Evolutionary conservation across 768 basidiomycete species (phyloP).

Genomic region (Podaxis sp.): DNA sequence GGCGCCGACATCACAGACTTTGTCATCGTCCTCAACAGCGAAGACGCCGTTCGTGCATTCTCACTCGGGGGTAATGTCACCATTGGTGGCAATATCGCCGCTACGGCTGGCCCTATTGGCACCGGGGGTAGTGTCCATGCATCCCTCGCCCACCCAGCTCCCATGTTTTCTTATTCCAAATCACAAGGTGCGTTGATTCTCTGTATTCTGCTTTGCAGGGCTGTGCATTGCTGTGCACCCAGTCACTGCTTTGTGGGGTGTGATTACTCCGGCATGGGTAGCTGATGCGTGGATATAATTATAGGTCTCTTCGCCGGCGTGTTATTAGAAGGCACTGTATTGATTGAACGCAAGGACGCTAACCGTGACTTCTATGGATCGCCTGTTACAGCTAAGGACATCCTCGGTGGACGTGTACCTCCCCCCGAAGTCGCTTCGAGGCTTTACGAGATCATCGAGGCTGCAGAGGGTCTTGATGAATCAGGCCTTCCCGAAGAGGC

Average conservation of each 20-base stretch:
- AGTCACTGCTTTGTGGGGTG: not conserved
- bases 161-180: slow-evolving; percentile 97
- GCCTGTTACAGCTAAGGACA: slow-evolving; percentile 82
- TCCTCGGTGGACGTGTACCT: slow-evolving; percentile 90
- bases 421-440: slow-evolving; percentile 95
- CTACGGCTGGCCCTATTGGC: slow-evolving; percentile 89
- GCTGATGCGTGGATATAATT: slow-evolving; percentile 4
- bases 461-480: slow-evolving; percentile 92
- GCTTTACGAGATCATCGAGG: slow-evolving; percentile 95
- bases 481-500: slow-evolving; percentile 71
- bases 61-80: slow-evolving; percentile 95
- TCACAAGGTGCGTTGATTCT: slow-evolving; percentile 72
- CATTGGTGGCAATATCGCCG: slow-evolving; percentile 86
- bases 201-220: not conserved
- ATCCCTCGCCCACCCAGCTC: slow-evolving; percentile 86
- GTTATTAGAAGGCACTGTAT: slow-evolving; percentile 89
- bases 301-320: slow-evolving; percentile 92
- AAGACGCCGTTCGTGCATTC: slow-evolving; percentile 95
- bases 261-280: not conserved
- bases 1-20: slow-evolving; percentile 96
- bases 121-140: slow-evolving; percentile 91
- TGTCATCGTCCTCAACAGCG: slow-evolving; percentile 94
- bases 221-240: not conserved
- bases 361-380: slow-evolving; percentile 97
- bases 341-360: slow-evolving; percentile 95